These are phyloP conservation scores for Metschnikowia borealis DNA, from an alignment of 805 yeast genomes.

Conservation along the genomic window DNA sequence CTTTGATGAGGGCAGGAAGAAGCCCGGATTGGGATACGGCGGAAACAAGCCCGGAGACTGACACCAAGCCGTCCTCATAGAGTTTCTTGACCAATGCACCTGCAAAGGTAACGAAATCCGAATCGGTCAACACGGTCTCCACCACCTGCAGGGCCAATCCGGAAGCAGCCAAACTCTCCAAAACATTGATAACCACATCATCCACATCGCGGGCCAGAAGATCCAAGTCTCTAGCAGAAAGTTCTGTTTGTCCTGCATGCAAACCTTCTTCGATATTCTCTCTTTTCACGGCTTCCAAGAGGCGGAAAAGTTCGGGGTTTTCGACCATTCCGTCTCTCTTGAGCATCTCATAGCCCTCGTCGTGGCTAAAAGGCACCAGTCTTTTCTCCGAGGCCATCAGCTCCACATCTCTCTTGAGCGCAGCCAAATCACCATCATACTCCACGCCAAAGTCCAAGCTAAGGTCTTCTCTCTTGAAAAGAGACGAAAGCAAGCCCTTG, in stretches of 20 bases:
- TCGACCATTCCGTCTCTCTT: constrained; percentile 14
- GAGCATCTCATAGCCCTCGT: constrained; percentile 14
- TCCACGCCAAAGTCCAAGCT: neutral
- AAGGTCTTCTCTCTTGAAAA: constrained; percentile 7
- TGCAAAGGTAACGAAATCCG: constrained; percentile 35
- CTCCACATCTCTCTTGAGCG: neutral
- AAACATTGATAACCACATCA: constrained; percentile 31
- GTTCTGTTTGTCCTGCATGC: no score
- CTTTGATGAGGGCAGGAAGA: constrained; percentile 30
- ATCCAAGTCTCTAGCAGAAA: neutral
- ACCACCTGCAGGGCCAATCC: constrained; percentile 42
- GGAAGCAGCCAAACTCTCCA: constrained; percentile 38
- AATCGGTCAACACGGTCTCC: constrained; percentile 36
- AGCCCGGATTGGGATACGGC: constrained; percentile 34
- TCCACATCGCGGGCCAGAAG: constrained; percentile 20
- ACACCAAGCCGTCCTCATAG: constrained; percentile 26
- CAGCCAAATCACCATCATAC: neutral
- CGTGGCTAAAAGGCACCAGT: constrained; percentile 6
- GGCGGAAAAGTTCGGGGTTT: constrained; percentile 2
- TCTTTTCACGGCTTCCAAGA: constrained; percentile 10
- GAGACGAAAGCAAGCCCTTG: constrained; percentile 19
- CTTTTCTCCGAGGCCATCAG: neutral
- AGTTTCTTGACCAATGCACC: constrained; percentile 30
- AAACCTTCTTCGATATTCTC: neutral
- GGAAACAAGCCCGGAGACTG: constrained; percentile 22